Conservation (phyloP, 106 monocot genomes). For the Apostasia shenzhenica region DNA sequence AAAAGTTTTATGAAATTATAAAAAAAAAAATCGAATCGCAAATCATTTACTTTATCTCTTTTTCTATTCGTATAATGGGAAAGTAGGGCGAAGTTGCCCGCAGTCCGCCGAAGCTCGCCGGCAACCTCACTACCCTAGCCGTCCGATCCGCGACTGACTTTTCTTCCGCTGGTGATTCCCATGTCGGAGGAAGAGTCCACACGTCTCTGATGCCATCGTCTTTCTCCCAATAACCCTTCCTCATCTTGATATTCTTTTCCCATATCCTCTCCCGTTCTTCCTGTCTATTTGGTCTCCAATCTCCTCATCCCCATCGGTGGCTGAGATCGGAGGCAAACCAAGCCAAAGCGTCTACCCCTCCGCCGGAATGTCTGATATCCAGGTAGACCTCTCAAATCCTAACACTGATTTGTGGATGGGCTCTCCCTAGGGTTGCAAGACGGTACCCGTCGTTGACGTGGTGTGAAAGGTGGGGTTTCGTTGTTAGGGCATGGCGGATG, state of each 20-base stretch:
- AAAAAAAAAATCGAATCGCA: too few species aligned
- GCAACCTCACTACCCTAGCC: neutral
- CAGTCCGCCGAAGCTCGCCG: neutral
- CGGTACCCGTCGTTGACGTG: neutral
- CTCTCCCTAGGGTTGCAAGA: constrained; percentile 1
- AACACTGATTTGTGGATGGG: neutral
- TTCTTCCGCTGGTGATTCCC: neutral
- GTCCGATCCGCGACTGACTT: neutral
- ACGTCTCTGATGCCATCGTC: neutral
- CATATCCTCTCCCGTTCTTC: neutral
- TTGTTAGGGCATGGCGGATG: constrained; percentile 23
- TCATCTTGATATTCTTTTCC: neutral
- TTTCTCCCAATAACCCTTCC: neutral
- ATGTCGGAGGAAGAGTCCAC: constrained; percentile 1
- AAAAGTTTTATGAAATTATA: too few species aligned
- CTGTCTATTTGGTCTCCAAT: neutral
- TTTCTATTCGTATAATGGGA: too few species aligned
- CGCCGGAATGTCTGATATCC: neutral
- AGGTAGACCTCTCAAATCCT: constrained; percentile 2
- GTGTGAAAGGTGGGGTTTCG: neutral
- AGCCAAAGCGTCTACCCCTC: too few species aligned
- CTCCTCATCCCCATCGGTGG: neutral
- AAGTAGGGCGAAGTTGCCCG: neutral
- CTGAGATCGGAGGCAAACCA: neutral
- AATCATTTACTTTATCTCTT: too few species aligned